Evolutionary conservation across 805 yeast genomes (phyloP).

Genomic region (Ogataea allantospora): DNA sequence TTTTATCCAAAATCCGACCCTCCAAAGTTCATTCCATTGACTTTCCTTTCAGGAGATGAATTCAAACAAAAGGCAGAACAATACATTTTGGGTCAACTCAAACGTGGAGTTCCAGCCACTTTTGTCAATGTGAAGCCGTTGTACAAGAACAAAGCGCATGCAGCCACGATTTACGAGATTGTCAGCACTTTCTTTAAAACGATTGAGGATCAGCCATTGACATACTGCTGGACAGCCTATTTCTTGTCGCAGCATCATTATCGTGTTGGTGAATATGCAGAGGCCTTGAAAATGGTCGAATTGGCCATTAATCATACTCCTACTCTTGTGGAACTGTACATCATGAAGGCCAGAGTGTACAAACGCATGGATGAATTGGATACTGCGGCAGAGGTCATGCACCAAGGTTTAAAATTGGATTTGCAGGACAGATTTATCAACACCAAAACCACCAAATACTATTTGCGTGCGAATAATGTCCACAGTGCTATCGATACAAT

Average conservation of each 20-base stretch:
- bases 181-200: conserved; percentile 47
- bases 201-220: conserved; percentile 38
- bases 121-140: conserved; percentile 84
- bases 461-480: conserved; percentile 68
- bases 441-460: conserved; percentile 82
- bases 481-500: conserved; percentile 73
- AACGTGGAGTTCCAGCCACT: conserved; percentile 85
- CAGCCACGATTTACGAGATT: conserved; percentile 47
- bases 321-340: conserved; percentile 76
- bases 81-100: conserved; percentile 62
- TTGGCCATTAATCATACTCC: conserved; percentile 72
- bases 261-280: conserved; percentile 47
- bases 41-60: conserved; percentile 57
- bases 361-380: conserved; percentile 64
- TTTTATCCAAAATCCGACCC: conserved; percentile 86
- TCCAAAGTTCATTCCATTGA: conserved; percentile 73
- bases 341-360: conserved; percentile 75
- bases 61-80: conserved; percentile 43
- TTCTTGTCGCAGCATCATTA: conserved; percentile 79
- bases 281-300: conserved; percentile 59
- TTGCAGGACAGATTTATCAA: conserved; percentile 90
- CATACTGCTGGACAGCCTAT: conserved; percentile 66
- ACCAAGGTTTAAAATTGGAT: conserved; percentile 71
- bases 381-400: conserved; percentile 65
- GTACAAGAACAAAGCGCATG: conserved; percentile 47